These are phyloP conservation scores for Solanum acaule DNA, from an alignment of 257 asterid species.

Conservation along the genomic window DNA sequence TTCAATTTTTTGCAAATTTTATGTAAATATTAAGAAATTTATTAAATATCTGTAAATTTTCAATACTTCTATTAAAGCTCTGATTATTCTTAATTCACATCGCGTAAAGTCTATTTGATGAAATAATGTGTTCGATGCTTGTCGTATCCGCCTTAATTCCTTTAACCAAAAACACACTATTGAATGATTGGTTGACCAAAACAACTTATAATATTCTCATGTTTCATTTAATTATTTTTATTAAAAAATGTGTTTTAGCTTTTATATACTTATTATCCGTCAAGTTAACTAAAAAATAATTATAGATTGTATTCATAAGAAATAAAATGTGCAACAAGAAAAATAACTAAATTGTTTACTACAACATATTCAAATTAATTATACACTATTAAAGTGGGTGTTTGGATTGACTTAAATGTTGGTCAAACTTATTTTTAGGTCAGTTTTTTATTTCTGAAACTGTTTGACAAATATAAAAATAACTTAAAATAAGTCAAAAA, in stretches of 20 bases:
- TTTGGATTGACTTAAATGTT: too few species aligned
- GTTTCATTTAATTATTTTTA: background rate
- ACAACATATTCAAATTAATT: background rate
- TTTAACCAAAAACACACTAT: background rate
- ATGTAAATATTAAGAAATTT: background rate
- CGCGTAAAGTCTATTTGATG: background rate
- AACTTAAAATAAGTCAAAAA: too few species aligned
- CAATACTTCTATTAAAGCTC: too few species aligned
- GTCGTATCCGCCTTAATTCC: constrained; percentile 1
- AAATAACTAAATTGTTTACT: background rate
- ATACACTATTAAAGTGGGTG: background rate
- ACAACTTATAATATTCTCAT: background rate
- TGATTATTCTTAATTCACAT: background rate
- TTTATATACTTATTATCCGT: background rate
- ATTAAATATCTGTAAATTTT: too few species aligned
- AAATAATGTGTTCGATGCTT: background rate
- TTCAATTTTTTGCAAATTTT: too few species aligned
- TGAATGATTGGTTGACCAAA: constrained; percentile 1
- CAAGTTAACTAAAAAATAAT: background rate
- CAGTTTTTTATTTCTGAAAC: too few species aligned
- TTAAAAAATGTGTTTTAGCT: background rate
- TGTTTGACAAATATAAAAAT: too few species aligned
- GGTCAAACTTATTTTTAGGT: too few species aligned
- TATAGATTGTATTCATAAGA: background rate
- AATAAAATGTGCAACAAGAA: background rate